These are phyloP conservation scores for Verticillium alfalfae DNA, from an alignment of 2,329 filamentous ascomycete genomes.

Conservation along the genomic window DNA sequence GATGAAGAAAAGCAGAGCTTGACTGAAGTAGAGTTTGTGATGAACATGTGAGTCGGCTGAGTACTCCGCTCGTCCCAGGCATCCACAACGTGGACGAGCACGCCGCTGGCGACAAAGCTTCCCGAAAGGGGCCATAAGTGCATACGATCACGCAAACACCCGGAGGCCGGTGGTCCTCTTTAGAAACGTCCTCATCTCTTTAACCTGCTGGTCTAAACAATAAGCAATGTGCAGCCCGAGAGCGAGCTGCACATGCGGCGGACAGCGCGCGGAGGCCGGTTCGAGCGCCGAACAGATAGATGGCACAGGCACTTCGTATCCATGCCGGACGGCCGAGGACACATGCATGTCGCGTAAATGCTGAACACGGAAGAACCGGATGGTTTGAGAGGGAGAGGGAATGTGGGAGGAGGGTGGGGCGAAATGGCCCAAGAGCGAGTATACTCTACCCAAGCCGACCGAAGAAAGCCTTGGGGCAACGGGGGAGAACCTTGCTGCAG, in stretches of 20 bases:
- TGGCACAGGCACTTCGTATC: not conserved
- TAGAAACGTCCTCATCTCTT: not conserved
- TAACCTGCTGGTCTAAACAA: not conserved
- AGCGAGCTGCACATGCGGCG: not conserved
- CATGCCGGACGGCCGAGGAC: not conserved
- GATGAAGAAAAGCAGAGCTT: not conserved
- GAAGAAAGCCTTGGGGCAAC: not conserved
- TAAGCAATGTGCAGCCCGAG: not conserved
- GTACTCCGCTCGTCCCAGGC: not conserved
- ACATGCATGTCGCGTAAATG: not conserved
- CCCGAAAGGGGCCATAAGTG: not conserved
- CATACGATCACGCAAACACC: not conserved
- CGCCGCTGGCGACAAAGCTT: no score
- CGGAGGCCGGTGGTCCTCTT: no score
- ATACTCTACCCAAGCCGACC: not conserved
- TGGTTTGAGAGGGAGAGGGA: not conserved
- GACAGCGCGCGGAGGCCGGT: not conserved
- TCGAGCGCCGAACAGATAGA: not conserved
- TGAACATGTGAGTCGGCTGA: not conserved
- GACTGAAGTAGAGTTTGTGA: not conserved
- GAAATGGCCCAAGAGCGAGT: not conserved
- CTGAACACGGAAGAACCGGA: not conserved
- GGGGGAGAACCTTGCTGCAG: not conserved
- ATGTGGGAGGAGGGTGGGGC: not conserved
- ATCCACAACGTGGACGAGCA: not conserved